phyloP scores from a whole-genome alignment of 1,284 basidiomycete genomes.

The Cutaneotrichosporon cyanovorans region DNA sequence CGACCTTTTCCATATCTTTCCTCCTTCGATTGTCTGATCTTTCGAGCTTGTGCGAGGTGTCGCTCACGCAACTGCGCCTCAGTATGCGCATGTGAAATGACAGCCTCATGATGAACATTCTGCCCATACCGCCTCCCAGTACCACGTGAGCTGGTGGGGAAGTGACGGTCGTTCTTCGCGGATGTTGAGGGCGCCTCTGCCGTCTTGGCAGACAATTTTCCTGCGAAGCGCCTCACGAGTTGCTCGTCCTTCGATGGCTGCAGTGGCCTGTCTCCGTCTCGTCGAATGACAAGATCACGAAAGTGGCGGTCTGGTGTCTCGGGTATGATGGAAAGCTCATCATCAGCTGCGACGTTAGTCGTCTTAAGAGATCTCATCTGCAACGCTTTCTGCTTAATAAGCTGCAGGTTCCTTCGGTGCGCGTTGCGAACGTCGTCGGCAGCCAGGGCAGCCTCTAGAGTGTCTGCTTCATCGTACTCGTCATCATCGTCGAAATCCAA shows the following conservation, averaged over 20 bases:
- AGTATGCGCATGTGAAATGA: slow-evolving; percentile 16
- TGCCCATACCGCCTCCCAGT: slow-evolving; percentile 25
- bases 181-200: too few species aligned
- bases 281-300: too few species aligned
- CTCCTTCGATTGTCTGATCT: slow-evolving; percentile 21
- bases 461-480: background rate
- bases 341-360: background rate
- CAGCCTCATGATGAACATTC: slow-evolving; percentile 25
- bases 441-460: background rate
- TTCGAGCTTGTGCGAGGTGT: background rate
- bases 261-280: too few species aligned
- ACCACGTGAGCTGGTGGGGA: too few species aligned
- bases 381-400: too few species aligned
- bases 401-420: too few species aligned
- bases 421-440: background rate
- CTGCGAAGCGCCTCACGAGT: background rate
- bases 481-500: slow-evolving; percentile 5
- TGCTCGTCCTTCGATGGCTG: too few species aligned
- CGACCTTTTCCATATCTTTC: slow-evolving; percentile 20
- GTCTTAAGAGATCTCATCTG: background rate
- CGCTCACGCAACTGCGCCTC: slow-evolving; percentile 9
- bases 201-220: background rate
- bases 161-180: too few species aligned
- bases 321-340: background rate
- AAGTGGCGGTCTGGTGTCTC: background rate